Evolutionary conservation across 768 basidiomycete genomes (phyloP), one percentile per base, ranked within the genome.

Genomic region (Termitomyces sp.): DNA sequence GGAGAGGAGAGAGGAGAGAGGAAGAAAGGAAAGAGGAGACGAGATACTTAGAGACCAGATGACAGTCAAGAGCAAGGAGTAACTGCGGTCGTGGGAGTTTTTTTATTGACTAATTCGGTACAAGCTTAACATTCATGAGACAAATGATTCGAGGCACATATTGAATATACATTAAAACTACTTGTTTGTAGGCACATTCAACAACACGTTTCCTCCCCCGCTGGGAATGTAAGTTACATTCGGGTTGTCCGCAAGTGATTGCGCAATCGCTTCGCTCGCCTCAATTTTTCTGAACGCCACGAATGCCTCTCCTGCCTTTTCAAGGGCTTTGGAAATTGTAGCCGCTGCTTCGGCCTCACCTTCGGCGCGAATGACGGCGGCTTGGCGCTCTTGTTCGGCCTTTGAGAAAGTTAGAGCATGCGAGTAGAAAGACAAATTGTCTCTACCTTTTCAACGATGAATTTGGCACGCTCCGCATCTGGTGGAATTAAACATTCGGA

Each of bases 361-460:
- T 71, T 99, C 96, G 1, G 97, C 97, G 47, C 97, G 86, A 56
- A 99, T 98, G 58, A 99, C 95, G 1, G 94, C 90, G 0, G 97
- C 97, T 78, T 98, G 95, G 60, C 95, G 86, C 71, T 99, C 97
- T 88, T 99, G 97, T 70, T 98, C 97, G 30, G 97, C 95, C 94
- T 96, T 62, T 30, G 36, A 16, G 24, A 62, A 62, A 53, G 22
- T 58, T 56, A 55, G 61, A 59, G 47, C 22, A 50, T 46, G 18
- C 26, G 11, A 50, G 26, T 11, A 51, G 30, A 54, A 2, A 41
- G 50, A 32, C 33, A 8, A 5, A 52, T 13, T 51, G 26, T 40
- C 32, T 62, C 45, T 59, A 92, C 94, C 82, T 97, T 98, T 77
- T 99, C 97, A 61, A 99, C 97, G 62, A 98, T 91, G 72, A 98